phyloP scores from a whole-genome alignment of 306 rosid genomes.

The Myrica gale region DNA sequence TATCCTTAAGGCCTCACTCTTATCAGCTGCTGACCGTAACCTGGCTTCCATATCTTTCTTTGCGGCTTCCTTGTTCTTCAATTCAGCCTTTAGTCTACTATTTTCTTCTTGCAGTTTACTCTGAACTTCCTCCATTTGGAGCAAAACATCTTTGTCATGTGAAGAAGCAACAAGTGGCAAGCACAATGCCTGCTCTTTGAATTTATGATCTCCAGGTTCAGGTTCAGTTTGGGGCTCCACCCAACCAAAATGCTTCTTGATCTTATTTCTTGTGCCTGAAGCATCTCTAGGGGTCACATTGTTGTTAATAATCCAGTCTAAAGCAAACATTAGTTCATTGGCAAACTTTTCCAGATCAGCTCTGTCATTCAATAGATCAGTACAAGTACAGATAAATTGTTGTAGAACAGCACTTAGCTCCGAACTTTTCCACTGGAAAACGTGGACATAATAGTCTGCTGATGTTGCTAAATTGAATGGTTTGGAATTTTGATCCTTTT shows the following conservation, averaged over 20 bases:
- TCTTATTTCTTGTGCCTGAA: conserved; percentile 51
- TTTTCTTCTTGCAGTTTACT: conserved; percentile 45
- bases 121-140: conserved; percentile 30
- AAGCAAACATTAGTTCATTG: conserved; percentile 53
- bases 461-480: conserved; percentile 35
- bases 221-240: conserved; percentile 29
- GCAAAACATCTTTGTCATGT: conserved; percentile 30
- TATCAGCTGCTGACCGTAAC: conserved; percentile 39
- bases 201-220: conserved; percentile 19
- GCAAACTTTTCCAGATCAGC: conserved; percentile 48
- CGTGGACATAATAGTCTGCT: conserved; percentile 51
- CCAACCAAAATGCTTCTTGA: conserved; percentile 60
- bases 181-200: conserved; percentile 31
- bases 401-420: conserved; percentile 55
- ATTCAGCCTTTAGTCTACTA: conserved; percentile 49
- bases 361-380: conserved; percentile 46
- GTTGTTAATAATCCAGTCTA: conserved; percentile 63
- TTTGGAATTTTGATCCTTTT: conserved; percentile 38
- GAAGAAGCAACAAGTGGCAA: conserved; percentile 37
- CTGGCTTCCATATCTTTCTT: conserved; percentile 50
- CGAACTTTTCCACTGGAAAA: conserved; percentile 61
- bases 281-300: conserved; percentile 46
- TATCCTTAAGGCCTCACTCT: conserved; percentile 40
- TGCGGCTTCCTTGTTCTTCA: conserved; percentile 40
- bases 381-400: conserved; percentile 49